Base-by-base conservation (phyloP, 2,329 filamentous ascomycete genomes). In the Xylariaceae sp. region DNA sequence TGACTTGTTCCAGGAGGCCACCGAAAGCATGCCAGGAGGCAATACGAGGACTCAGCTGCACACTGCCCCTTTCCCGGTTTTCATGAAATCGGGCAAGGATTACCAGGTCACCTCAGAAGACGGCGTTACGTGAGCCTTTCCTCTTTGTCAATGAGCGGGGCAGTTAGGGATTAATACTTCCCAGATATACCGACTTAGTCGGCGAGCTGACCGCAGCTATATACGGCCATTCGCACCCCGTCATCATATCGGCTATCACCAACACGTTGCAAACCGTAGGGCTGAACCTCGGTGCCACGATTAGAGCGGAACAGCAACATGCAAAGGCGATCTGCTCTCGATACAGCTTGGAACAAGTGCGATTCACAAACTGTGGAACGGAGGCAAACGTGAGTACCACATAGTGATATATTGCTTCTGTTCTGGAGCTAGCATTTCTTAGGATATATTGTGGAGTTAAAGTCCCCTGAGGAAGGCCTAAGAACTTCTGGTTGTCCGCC, bases 291-390 rank as follows among this genome's bases (percentile, higher is more conserved):
- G 83, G 86, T 6, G 80, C 75, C 0, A 79, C 81, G 1, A 83
- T 77, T 32, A 60, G 67, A 10, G 74, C 80, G 44, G 86, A 89
- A 69, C 72, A 74, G 7, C 62, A 74, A 14, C 74, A 84, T 20
- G 86, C 85, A 0, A 64, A 71, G 7, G 65, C 77, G 16, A 67
- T 88, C n/a, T 80, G 77, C 54, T 64, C 71, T 7, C 76, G 85
- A 2, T 87, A 89, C 60, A 63, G 69, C 0, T 70, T 87, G 3
- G 82, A 86, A 4, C 74, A 77, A 9, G 72, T 88, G 2, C 77
- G 86, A 1, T 88, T 88, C 69, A 79, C 81, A 43, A 89, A 88
- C 68, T 86, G 83, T 0, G 86, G 86, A 1, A 89, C 86, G 0
- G 86, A 89, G 67, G 84, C 85, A 4, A 88, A 84, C 48, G 74